These are phyloP conservation scores for Bipolaris oryzae DNA, from an alignment of 2,329 filamentous ascomycete genomes.

Conservation along the genomic window DNA sequence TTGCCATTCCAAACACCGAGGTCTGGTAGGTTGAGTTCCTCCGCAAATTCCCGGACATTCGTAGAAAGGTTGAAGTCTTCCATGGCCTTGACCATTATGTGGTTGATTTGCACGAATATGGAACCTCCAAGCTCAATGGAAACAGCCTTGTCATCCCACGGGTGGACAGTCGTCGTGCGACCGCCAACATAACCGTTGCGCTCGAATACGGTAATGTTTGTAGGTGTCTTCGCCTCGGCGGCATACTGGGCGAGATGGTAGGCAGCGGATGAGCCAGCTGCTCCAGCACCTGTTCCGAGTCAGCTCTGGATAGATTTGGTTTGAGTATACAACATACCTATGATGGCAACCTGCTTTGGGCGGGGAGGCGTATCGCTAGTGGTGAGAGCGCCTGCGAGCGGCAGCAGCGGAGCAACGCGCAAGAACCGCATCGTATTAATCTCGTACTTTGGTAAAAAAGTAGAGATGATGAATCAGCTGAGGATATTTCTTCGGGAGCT, in stretches of 20 bases:
- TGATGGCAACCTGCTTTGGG: conserved; percentile 47
- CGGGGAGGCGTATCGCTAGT: conserved; percentile 17
- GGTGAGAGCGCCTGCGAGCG: conserved; percentile 26
- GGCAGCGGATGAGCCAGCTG: conserved; percentile 84
- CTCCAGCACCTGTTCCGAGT: conserved; percentile 73
- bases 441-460: neutral
- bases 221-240: conserved; percentile 59
- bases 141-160: conserved; percentile 68
- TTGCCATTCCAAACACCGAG: conserved; percentile 86
- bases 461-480: neutral
- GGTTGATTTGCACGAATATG: conserved; percentile 87
- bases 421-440: conserved; percentile 21
- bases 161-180: conserved; percentile 82
- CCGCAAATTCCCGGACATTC: conserved; percentile 41
- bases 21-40: conserved; percentile 43
- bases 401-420: conserved; percentile 23
- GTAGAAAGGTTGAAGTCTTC: conserved; percentile 71
- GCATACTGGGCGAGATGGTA: conserved; percentile 81
- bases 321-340: conserved; percentile 30
- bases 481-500: neutral
- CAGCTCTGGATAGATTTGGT: conserved; percentile 2
- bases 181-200: conserved; percentile 79
- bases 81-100: conserved; percentile 78
- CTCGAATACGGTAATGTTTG: conserved; percentile 90
- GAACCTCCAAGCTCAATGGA: conserved; percentile 88